Evolutionary conservation across 1,139 yeast genomes (phyloP), one percentile per base, ranked within the genome.

Genomic region (Pichiaceae sp.): DNA sequence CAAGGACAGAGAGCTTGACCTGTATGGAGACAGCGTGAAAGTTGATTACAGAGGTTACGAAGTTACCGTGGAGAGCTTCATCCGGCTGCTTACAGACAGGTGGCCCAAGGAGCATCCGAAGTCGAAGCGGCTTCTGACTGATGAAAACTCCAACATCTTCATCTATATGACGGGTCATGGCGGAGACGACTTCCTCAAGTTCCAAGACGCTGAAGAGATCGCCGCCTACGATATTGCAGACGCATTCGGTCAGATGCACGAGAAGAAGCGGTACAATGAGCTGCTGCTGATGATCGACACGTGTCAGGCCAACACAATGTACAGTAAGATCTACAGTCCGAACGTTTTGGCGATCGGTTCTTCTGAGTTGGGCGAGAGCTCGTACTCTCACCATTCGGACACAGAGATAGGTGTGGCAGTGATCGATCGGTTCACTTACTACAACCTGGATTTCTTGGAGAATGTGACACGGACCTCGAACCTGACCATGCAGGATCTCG

Each of bases 141-240:
- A 91, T 61, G 96, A 89, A 55, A 79, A 87, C 54, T 85, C 96
- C 17, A 91, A 91, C 57, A 86, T 91, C 35, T 85, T 91, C 59
- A 83, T 91, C 29, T 91, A 93, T 59, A 72, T 91, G 78, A 93
- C 98, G 1, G 99, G 99, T 14, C 99, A 91, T 60, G 99, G 99
- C 14, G 99, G 99, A 37, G 87, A 89, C 53, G 97, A 91, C 59
- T 91, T 91, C 59, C 71, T 93, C 50, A 91, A 91, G 61, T 91
- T 91, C 60, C 99, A 91, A 60, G 99, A 91, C 56, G 96, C 98
- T 3, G 98, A 93, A 58, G 98, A 91, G 56, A 87, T 91, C 41
- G 89, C 96, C 2, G 81, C 96, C 12, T 81, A 85, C 62, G 99
- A 91, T 59, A 74, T 91, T 46, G 98, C 98, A 0, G 96, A 91